Evolutionary conservation across 2,329 filamentous ascomycete genomes (phyloP).

Genomic region (Ascosphaera aggregata): DNA sequence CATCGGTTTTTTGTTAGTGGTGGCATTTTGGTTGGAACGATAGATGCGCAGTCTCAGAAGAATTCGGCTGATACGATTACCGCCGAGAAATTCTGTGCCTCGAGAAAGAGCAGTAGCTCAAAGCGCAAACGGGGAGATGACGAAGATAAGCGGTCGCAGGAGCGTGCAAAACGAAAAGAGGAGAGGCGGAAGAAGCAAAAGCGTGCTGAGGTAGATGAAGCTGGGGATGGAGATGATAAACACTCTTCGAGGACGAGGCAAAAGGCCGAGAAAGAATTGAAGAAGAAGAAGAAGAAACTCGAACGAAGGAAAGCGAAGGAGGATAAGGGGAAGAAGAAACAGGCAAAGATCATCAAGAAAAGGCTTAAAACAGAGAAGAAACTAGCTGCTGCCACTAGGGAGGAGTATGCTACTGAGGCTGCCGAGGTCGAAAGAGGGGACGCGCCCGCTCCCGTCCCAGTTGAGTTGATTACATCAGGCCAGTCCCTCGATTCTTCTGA

Average conservation of each 20-base stretch:
- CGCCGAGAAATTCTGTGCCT: constrained; percentile 1
- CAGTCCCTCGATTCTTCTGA: constrained; percentile 1
- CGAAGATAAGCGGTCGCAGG: constrained; percentile 6
- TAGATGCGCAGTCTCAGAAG: constrained; percentile 7
- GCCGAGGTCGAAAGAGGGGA: constrained; percentile 7
- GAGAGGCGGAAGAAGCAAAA: constrained; percentile 2
- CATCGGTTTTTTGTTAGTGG: constrained; percentile 75
- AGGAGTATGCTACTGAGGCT: constrained; percentile 5
- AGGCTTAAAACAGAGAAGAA: constrained; percentile 4
- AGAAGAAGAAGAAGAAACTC: constrained; percentile 1
- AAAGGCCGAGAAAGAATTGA: constrained; percentile 1
- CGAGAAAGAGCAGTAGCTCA: constrained; percentile 12
- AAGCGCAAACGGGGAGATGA: constrained; percentile 14
- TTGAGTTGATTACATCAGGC: constrained; percentile 3
- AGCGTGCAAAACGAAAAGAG: constrained; percentile 1
- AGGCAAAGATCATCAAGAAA: constrained; percentile 8
- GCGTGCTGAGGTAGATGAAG: background rate
- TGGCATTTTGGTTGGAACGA: constrained; percentile 49
- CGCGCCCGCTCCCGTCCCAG: constrained; percentile 3
- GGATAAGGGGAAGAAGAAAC: constrained; percentile 3
- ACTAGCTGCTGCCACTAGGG: background rate
- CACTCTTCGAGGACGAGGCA: background rate
- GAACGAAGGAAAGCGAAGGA: constrained; percentile 3
- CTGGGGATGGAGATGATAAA: background rate
- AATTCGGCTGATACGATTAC: constrained; percentile 6